Evolutionary conservation across 78 protist species (phyloP), one percentile per base, ranked within the genome.

Genomic region (Dictyostelium firmibasis): DNA sequence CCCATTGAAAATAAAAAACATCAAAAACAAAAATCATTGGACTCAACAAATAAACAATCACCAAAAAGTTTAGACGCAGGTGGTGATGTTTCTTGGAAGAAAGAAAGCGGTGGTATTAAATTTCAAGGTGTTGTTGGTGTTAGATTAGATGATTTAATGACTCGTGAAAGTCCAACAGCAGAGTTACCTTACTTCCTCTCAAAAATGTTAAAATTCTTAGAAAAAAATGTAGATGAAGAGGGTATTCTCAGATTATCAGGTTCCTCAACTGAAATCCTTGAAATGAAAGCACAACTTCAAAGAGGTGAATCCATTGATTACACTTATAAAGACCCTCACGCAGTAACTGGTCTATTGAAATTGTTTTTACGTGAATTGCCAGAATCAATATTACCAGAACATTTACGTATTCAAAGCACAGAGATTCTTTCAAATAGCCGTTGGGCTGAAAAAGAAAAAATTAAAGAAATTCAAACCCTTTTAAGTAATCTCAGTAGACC

Each of bases 351-450:
- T 41, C 18, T 94, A 2, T 27, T 94, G 23, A 94, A 94, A 41
- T 50, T 88, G 13, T 94, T 76, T 25, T 88, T 94, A 20, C 9
- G 97, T 29, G 97, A 94, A 36, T 57, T 94, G 41, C 97, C 97
- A 0, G 97, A 94, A 33, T 60, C 86, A 1, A 60, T 94, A 1
- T 25, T 94, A 7, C 36, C 62, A 0, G 91, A 84, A 35, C 35
- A 81, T 25, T 33, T 84, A n/a, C 78, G 91, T 69, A 35, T 14
- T 41, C 81, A 69, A 69, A 23, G 78, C n/a, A 64, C 62, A 20
- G 83, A 84, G 50, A 70, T 77, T 25, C 25, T 72, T 13, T 27
- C 77, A 16, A 86, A 72, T 53, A 27, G 29, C 7, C 33, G 60
- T 64, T 64, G 8, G 25, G 14, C 53, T 31, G 94, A 89, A 29